Evolutionary conservation across 2,329 filamentous ascomycete genomes (phyloP).

Genomic region (Trichoderma atrobrunneum): DNA sequence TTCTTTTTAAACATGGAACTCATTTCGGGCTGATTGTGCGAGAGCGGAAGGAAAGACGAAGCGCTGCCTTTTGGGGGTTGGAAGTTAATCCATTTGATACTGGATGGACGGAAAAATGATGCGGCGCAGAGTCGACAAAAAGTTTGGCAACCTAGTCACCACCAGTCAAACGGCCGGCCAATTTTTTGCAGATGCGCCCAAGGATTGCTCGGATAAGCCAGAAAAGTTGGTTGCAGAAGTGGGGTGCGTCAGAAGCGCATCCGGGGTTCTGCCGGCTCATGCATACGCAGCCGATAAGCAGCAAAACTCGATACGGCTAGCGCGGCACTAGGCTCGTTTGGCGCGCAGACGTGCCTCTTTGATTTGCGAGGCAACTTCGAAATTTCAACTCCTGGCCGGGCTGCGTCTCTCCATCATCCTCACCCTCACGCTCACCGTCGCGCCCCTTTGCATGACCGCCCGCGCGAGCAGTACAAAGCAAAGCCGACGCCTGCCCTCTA

Average conservation of each 20-base stretch:
- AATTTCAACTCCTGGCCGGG: conserved; percentile 44
- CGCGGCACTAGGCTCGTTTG: conserved; percentile 35
- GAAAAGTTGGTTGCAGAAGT: conserved; percentile 15
- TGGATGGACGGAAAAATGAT: too few relatives aligned
- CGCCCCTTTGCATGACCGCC: conserved; percentile 37
- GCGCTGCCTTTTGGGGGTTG: neutral
- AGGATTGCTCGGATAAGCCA: conserved; percentile 13
- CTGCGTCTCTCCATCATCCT: conserved; percentile 35
- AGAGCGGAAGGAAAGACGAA: neutral
- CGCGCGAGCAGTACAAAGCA: conserved; percentile 32
- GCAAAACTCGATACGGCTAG: conserved; percentile 32
- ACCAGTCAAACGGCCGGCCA: neutral
- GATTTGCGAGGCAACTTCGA: conserved; percentile 44
- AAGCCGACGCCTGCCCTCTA: conserved; percentile 37
- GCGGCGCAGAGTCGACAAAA: neutral
- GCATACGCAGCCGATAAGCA: conserved; percentile 35
- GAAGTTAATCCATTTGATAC: neutral
- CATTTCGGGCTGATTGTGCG: conserved; percentile 43
- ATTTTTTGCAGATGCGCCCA: conserved; percentile 11
- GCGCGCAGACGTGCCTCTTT: conserved; percentile 36
- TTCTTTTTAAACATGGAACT: conserved; percentile 68
- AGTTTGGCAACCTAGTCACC: neutral
- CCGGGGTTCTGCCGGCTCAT: conserved; percentile 36
- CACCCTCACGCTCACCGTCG: conserved; percentile 32
- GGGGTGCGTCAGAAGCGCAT: conserved; percentile 8